These are phyloP conservation scores for Penicillium daleae DNA, from an alignment of 495 filamentous ascomycete species.

Conservation along the genomic window DNA sequence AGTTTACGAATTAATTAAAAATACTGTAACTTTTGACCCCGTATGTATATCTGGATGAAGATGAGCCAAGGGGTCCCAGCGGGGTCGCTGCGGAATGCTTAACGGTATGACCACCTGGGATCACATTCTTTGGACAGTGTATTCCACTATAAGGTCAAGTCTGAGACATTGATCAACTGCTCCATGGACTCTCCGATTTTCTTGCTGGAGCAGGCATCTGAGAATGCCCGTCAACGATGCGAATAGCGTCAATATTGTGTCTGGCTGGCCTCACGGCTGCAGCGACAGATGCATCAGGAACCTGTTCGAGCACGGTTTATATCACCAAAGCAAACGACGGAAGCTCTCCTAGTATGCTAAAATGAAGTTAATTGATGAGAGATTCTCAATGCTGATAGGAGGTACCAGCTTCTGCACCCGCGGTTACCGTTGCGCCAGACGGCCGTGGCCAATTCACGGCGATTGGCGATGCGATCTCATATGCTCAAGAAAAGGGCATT, in stretches of 20 bases:
- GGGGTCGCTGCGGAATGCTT: neutral
- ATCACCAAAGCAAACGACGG: slow-evolving; percentile 1
- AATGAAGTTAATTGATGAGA: neutral
- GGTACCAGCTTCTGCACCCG: neutral
- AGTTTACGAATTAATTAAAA: no score
- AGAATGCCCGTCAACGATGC: neutral
- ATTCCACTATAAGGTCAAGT: no score
- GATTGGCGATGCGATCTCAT: slow-evolving; percentile 17
- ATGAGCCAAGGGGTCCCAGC: neutral
- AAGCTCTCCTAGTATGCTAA: slow-evolving; percentile 1
- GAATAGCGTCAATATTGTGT: neutral
- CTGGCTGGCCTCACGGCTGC: neutral
- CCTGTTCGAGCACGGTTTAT: slow-evolving; percentile 10
- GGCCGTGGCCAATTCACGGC: slow-evolving; percentile 15
- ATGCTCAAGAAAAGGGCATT: slow-evolving; percentile 19
- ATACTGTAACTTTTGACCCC: neutral
- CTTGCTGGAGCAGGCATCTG: neutral
- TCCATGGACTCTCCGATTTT: neutral
- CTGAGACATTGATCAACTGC: neutral
- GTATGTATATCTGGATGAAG: neutral
- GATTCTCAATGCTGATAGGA: neutral
- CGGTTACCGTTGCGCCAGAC: slow-evolving; percentile 19
- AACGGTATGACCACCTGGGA: neutral
- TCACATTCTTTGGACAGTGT: neutral
- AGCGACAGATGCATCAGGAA: neutral